Conservation (phyloP, 371 early-diverging fungal genomes). For the Haplosporangium sp. region DNA sequence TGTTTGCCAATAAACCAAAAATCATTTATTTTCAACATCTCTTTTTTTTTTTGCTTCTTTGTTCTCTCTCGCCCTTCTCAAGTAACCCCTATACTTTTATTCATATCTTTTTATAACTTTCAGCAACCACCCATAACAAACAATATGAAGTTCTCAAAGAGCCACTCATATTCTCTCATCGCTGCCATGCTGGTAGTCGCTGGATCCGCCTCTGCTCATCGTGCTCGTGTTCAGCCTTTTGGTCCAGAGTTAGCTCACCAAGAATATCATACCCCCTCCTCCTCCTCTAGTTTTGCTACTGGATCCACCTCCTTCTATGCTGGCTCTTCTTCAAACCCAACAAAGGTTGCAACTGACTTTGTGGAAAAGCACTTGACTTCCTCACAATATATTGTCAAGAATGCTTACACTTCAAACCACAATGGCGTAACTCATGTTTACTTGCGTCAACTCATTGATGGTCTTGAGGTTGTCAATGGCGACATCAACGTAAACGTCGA, state of each 20-base stretch:
- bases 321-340: constrained; percentile 46
- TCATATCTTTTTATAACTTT: too few species aligned
- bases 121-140: not conserved
- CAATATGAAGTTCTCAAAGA: constrained; percentile 50
- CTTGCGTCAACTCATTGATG: constrained; percentile 77
- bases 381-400: constrained; percentile 66
- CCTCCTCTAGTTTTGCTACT: constrained; percentile 2
- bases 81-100: too few species aligned
- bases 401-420: constrained; percentile 74
- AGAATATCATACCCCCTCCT: constrained; percentile 24
- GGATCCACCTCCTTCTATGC: constrained; percentile 22
- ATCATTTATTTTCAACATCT: not conserved
- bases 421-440: constrained; percentile 88
- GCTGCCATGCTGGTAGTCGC: constrained; percentile 48
- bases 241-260: constrained; percentile 55
- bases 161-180: constrained; percentile 44
- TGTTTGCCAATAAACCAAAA: not conserved
- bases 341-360: constrained; percentile 62
- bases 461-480: constrained; percentile 83
- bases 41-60: not conserved
- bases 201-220: constrained; percentile 33
- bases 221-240: constrained; percentile 53
- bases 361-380: constrained; percentile 57
- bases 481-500: constrained; percentile 87
- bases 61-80: not conserved